phyloP scores from a whole-genome alignment of 495 filamentous ascomycete genomes.

The Lasiosphaeria ovina region DNA sequence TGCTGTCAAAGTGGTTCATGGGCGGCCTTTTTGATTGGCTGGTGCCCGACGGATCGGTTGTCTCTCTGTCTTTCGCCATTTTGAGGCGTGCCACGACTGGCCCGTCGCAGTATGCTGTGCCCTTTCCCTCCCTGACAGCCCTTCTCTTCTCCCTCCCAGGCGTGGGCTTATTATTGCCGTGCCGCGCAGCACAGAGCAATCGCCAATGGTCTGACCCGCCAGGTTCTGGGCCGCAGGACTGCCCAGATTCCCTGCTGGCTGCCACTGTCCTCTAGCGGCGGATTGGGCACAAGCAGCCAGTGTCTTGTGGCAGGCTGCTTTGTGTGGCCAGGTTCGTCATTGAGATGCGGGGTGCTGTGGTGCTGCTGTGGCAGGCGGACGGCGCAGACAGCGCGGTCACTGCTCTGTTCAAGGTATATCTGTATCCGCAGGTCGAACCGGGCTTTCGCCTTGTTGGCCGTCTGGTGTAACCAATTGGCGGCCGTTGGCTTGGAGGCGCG shows the following conservation, averaged over 20 bases:
- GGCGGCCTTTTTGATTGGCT: constrained; percentile 51
- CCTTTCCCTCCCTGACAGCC: constrained; percentile 11
- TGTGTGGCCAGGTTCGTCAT: neutral
- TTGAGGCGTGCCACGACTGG: constrained; percentile 3
- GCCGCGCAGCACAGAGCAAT: neutral
- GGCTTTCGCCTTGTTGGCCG: neutral
- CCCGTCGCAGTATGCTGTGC: constrained; percentile 8
- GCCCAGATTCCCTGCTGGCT: neutral
- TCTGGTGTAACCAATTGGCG: constrained; percentile 2
- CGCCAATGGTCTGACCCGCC: constrained; percentile 2
- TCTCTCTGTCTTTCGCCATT: constrained; percentile 33
- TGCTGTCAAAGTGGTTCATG: constrained; percentile 36
- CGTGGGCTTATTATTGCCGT: constrained; percentile 4
- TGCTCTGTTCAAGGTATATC: neutral
- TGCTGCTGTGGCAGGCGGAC: neutral
- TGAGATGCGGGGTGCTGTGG: constrained; percentile 6
- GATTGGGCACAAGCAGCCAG: neutral
- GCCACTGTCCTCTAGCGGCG: neutral
- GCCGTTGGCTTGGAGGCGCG: neutral
- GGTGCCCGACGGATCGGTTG: constrained; percentile 29
- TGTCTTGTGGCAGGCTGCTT: neutral
- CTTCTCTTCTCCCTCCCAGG: neutral
- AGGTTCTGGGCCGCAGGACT: neutral
- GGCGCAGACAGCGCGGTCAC: constrained; percentile 3
- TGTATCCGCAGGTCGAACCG: neutral